These are phyloP conservation scores for Gomphus sp. DNA, from an alignment of 1,284 basidiomycete species.

Conservation along the genomic window DNA sequence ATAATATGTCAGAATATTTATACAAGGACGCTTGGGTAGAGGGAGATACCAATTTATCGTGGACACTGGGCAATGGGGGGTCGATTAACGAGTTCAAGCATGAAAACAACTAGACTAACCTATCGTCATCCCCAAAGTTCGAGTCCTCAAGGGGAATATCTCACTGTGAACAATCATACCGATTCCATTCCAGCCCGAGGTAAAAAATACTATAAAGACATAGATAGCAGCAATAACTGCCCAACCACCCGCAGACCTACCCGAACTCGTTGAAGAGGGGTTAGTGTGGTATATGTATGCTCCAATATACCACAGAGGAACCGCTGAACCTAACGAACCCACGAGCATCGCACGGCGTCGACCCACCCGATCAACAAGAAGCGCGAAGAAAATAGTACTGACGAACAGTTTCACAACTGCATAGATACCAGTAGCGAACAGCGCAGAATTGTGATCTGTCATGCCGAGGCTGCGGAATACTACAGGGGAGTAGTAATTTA, in stretches of 20 bases:
- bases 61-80: not conserved
- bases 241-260: too few relatives aligned
- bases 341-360: too few relatives aligned
- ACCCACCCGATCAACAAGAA: too few relatives aligned
- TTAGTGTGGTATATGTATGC: not conserved
- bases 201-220: constrained; percentile 4
- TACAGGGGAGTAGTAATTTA: constrained; percentile 34
- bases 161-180: not conserved
- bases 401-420: constrained; percentile 5
- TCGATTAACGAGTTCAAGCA: too few relatives aligned
- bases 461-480: constrained; percentile 35
- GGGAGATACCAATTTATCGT: not conserved
- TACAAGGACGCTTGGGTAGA: too few relatives aligned
- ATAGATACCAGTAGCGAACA: constrained; percentile 40
- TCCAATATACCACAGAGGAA: constrained; percentile 29
- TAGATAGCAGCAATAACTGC: not conserved
- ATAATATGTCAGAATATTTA: not conserved
- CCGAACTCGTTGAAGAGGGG: not conserved
- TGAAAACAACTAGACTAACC: not conserved
- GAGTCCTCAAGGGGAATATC: constrained; percentile 15
- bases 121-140: constrained; percentile 19
- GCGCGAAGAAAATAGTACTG: too few relatives aligned
- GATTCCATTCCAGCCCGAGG: constrained; percentile 17
- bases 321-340: constrained; percentile 31
- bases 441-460: constrained; percentile 26